These are phyloP conservation scores for Juncus inflexus DNA, from an alignment of 176 grass and related monocot species.

Conservation along the genomic window DNA sequence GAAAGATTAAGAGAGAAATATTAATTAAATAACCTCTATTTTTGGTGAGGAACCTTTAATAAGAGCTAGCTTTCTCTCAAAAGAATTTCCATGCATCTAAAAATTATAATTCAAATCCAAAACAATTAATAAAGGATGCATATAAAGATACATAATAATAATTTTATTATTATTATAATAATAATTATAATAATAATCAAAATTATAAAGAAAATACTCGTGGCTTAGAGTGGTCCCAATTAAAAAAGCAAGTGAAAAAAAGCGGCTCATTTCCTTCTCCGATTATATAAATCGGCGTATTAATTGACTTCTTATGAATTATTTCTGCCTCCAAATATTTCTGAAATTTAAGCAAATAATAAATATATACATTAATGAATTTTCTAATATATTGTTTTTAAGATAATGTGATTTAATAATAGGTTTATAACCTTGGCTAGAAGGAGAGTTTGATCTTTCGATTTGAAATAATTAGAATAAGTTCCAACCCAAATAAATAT, in stretches of 20 bases:
- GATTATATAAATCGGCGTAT: constrained; percentile 46
- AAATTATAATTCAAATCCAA: constrained; percentile 25
- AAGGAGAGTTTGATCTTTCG: constrained; percentile 46
- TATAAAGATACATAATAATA: not conserved
- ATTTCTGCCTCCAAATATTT: constrained; percentile 53
- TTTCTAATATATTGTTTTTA: not conserved
- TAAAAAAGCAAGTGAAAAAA: constrained; percentile 78
- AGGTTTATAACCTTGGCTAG: constrained; percentile 50
- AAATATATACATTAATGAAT: not conserved
- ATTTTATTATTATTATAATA: not conserved
- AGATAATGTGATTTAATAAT: too few species aligned
- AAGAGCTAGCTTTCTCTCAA: constrained; percentile 73
- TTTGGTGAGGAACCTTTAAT: constrained; percentile 56
- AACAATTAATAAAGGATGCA: constrained; percentile 3
- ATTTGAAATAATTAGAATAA: constrained; percentile 36
- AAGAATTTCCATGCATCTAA: constrained; percentile 80
- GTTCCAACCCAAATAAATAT: constrained; percentile 77
- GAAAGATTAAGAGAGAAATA: not conserved
- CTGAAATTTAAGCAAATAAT: constrained; percentile 38
- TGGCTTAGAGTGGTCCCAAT: constrained; percentile 70
- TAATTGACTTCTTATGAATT: constrained; percentile 32
- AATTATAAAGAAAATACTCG: constrained; percentile 6
- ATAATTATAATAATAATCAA: not conserved
- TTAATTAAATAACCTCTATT: constrained; percentile 33
- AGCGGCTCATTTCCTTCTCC: constrained; percentile 73